These are phyloP conservation scores for Saccharum hybrid DNA, from an alignment of 202 grass and related monocot genomes.

Conservation along the genomic window DNA sequence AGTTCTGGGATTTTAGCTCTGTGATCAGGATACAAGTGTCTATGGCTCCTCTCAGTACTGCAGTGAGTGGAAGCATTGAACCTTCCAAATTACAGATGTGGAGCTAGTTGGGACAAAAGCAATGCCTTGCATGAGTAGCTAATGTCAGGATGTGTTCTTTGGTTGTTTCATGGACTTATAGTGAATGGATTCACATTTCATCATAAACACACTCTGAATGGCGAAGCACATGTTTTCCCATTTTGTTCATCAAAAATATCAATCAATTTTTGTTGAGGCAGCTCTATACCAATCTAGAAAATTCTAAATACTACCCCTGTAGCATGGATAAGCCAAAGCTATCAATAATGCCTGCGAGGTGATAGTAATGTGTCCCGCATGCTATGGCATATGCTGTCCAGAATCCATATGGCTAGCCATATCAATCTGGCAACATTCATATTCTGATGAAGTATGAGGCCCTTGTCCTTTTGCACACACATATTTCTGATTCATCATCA, in stretches of 20 bases:
- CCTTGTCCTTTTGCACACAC: background rate
- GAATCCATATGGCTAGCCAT: conserved; percentile 8
- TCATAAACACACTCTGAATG: background rate
- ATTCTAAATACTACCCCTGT: background rate
- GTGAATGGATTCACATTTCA: background rate
- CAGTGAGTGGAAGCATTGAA: background rate
- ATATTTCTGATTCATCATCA: background rate
- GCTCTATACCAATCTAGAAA: background rate
- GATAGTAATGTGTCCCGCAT: conserved; percentile 18
- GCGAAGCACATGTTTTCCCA: background rate
- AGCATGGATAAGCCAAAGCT: conserved; percentile 9
- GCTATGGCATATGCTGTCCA: background rate
- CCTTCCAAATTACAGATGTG: conserved; percentile 10
- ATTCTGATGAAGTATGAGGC: background rate
- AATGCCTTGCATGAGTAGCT: background rate
- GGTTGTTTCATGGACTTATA: conserved; percentile 9
- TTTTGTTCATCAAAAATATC: background rate
- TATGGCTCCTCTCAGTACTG: background rate
- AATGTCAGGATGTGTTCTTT: background rate
- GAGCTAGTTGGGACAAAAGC: background rate
- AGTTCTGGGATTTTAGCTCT: background rate
- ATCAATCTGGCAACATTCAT: conserved; percentile 25
- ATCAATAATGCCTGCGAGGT: background rate
- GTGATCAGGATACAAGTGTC: background rate
- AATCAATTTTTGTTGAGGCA: conserved; percentile 24